A percentile compares a stretch with the other conserved stretches of the same genome.
These are phyloP conservation scores for Lathyrus aphaca DNA, from an alignment of 306 rosid species.

Conservation along the genomic window DNA sequence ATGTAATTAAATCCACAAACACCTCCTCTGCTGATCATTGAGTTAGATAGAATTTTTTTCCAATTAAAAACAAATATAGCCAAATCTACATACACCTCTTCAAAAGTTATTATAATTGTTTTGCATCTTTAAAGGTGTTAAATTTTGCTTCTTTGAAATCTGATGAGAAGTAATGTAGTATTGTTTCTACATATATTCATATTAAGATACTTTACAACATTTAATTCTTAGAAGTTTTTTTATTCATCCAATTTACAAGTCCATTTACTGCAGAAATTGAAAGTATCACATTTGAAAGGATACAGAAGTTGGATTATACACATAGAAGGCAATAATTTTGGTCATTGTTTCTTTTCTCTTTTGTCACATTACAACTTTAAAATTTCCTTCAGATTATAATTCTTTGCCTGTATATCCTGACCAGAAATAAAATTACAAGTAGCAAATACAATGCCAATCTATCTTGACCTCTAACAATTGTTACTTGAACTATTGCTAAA, in stretches of 20 bases:
- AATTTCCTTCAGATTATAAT: constrained; percentile 32
- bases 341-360: constrained; percentile 8
- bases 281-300: constrained; percentile 5
- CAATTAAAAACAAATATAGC: not conserved
- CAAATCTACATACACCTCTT: constrained; percentile 2
- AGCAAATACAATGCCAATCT: constrained; percentile 38
- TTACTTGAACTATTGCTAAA: constrained; percentile 41
- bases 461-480: constrained; percentile 40
- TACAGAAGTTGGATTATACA: not conserved
- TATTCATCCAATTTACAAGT: not conserved
- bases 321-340: constrained; percentile 5
- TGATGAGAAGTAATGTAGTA: not conserved
- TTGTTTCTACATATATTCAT: not conserved
- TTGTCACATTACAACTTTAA: constrained; percentile 4
- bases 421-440: constrained; percentile 40
- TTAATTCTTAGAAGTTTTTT: not conserved
- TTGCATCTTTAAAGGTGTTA: not conserved
- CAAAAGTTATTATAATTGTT: not conserved
- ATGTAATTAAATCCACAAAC: not conserved
- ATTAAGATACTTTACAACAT: not conserved
- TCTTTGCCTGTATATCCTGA: constrained; percentile 43
- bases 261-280: not conserved
- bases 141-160: not conserved
- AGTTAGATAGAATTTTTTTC: not conserved
- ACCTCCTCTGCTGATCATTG: not conserved